These are phyloP conservation scores for Pseudogymnoascus destructans DNA, from an alignment of 2,329 filamentous ascomycete species.

Conservation along the genomic window DNA sequence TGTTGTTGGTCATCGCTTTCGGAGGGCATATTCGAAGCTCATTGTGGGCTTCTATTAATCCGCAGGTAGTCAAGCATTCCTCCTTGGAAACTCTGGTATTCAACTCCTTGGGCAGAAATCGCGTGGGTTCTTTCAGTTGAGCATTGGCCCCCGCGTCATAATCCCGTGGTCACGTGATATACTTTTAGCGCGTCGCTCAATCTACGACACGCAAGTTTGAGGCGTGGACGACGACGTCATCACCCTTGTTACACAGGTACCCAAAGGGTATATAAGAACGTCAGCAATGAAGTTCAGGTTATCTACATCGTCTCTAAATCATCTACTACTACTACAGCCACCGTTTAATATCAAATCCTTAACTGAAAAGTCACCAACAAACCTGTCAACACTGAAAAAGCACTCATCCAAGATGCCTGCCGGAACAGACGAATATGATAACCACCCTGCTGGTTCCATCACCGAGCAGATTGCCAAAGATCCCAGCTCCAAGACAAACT, in stretches of 20 bases:
- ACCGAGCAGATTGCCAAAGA: conserved; percentile 29
- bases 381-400: background rate
- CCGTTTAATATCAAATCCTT: background rate
- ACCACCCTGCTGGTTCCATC: conserved; percentile 22
- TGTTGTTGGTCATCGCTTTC: conserved; percentile 35
- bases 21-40: conserved; percentile 23
- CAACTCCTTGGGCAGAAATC: background rate
- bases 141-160: background rate
- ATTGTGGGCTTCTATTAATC: background rate
- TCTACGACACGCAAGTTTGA: conserved; percentile 4
- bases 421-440: conserved; percentile 28
- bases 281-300: background rate
- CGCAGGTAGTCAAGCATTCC: background rate
- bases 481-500: conserved; percentile 26
- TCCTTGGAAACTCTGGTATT: background rate
- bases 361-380: background rate
- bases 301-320: background rate
- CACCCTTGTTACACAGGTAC: background rate
- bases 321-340: background rate
- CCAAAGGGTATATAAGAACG: conserved; percentile 3
- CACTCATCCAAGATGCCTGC: conserved; percentile 26
- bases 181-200: background rate
- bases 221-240: conserved; percentile 4
- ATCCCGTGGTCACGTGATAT: background rate
- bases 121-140: background rate